Evolutionary conservation across 2,329 filamentous ascomycete species (phyloP), one percentile per base, ranked within the genome.

Genomic region (Fusarium newnesense): DNA sequence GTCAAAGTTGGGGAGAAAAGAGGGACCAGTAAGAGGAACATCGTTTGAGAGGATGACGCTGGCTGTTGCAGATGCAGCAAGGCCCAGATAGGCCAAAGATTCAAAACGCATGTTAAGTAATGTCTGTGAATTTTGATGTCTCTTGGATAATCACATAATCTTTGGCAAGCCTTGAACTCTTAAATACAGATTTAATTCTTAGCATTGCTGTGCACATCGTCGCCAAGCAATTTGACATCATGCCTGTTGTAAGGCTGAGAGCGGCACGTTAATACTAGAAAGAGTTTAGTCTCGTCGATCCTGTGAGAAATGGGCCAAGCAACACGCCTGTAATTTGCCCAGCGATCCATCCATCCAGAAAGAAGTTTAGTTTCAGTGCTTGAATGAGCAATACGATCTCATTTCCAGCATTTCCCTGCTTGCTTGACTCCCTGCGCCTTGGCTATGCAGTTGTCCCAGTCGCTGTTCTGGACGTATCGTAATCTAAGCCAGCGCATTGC

Each of bases 1-100:
- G 7, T 78, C 63, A 28, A 79, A 78, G 18, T 76, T 76, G 1
- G 70, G 32, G 7, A 67, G 50, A 36, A 76, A 77, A 5, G 69
- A 65, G 9, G 75, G 75, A 2, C 77, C 77, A 1, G 77, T 42
- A n/a, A 78, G 64, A 12, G 76, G 76, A 12, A 56, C 58, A 26
- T 70, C 56, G 42, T 76, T 66, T 9, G 71, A 68, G n/a, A 67
- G 58, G 19, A 67, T 21, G 46, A 74, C 32, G 6, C 59, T 32
- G n/a, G 52, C 60, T 15, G 50, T 52, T 44, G 57, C 59, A 26
- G 65, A 49, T 28, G 50, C n/a, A 19, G 39, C 53, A 2, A 65
- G 50, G 30, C 53, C 57, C 16, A 61, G 12, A 8, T 12, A 34
- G 10, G 36, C 53, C 21, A 59, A 34, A 5, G 34, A 13, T 34